Evolutionary conservation across 805 yeast species (phyloP).

Genomic region (Blastobotrys peoriensis): DNA sequence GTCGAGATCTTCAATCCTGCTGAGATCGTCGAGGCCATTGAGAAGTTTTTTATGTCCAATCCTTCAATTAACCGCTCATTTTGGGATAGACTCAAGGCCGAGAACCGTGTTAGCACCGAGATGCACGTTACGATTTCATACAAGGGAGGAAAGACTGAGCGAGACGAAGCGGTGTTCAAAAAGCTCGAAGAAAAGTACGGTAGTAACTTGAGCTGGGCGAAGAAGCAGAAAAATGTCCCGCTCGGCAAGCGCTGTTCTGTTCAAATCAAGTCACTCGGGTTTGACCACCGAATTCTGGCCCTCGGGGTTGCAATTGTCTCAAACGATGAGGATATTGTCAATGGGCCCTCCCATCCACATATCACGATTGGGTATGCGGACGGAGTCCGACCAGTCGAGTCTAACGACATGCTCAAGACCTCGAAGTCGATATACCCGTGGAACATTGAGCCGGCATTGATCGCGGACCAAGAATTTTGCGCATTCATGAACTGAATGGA

Average conservation of each 20-base stretch:
- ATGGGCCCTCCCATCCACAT: slow-evolving; percentile 40
- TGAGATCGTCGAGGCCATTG: slow-evolving; percentile 18
- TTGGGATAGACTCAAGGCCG: slow-evolving; percentile 12
- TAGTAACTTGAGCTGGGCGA: not conserved
- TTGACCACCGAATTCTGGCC: slow-evolving; percentile 50
- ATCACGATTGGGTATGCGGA: slow-evolving; percentile 63
- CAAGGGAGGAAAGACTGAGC: not conserved
- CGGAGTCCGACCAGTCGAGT: slow-evolving; percentile 44
- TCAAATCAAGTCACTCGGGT: slow-evolving; percentile 39
- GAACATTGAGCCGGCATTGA: slow-evolving; percentile 17
- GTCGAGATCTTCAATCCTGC: slow-evolving; percentile 30
- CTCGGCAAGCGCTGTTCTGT: slow-evolving; percentile 30
- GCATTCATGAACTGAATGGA: slow-evolving; percentile 7
- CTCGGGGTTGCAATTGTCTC: slow-evolving; percentile 39
- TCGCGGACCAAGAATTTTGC: slow-evolving; percentile 11
- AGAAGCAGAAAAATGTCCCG: not conserved
- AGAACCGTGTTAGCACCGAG: slow-evolving; percentile 13
- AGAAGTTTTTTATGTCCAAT: slow-evolving; percentile 15
- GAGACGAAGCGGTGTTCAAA: slow-evolving; percentile 5
- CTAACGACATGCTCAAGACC: slow-evolving; percentile 37
- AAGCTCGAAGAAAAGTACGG: not conserved
- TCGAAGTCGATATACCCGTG: slow-evolving; percentile 9
- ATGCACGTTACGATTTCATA: slow-evolving; percentile 34
- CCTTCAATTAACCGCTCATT: slow-evolving; percentile 6
- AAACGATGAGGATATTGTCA: slow-evolving; percentile 9